These are phyloP conservation scores for Phytophthora hibernalis DNA, from an alignment of 352 stramenopile genomes.

Conservation along the genomic window DNA sequence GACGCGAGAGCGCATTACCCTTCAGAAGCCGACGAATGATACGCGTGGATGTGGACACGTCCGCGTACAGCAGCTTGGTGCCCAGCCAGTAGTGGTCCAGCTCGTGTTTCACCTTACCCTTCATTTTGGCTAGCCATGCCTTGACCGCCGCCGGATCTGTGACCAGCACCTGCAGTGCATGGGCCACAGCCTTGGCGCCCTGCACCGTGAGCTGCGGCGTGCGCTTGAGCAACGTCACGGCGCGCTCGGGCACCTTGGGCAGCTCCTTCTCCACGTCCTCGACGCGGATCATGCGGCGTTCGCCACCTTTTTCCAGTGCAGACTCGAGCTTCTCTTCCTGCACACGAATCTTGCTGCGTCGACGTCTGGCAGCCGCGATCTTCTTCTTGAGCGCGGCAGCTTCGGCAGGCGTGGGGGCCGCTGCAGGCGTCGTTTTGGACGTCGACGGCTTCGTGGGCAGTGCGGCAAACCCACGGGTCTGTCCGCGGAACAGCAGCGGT, in stretches of 20 bases:
- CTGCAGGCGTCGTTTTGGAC: not conserved
- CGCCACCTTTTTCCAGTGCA: constrained; percentile 79
- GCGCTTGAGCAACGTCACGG: constrained; percentile 73
- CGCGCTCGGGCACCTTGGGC: constrained; percentile 76
- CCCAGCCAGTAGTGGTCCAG: constrained; percentile 97
- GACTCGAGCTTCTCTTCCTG: constrained; percentile 84
- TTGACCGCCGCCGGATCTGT: constrained; percentile 71
- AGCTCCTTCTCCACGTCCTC: constrained; percentile 81
- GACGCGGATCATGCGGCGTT: constrained; percentile 81
- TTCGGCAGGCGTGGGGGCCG: constrained; percentile 39
- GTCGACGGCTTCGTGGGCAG: constrained; percentile 45
- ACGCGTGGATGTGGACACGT: constrained; percentile 94
- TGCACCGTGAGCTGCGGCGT: constrained; percentile 66
- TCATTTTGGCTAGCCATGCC: constrained; percentile 67
- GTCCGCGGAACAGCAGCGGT: constrained; percentile 16
- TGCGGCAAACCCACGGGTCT: constrained; percentile 55
- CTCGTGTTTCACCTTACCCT: constrained; percentile 90
- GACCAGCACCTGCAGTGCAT: constrained; percentile 66
- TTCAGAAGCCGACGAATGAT: constrained; percentile 93
- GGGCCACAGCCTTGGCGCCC: constrained; percentile 60
- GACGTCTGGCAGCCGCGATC: constrained; percentile 69
- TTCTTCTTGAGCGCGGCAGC: constrained; percentile 81
- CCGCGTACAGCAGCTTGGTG: constrained; percentile 96
- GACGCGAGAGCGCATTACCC: constrained; percentile 94
- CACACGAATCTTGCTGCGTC: constrained; percentile 82